Evolutionary conservation across 139 green algal genomes (phyloP), one percentile per base, ranked within the genome.

Genomic region (Bryopsis sp.): DNA sequence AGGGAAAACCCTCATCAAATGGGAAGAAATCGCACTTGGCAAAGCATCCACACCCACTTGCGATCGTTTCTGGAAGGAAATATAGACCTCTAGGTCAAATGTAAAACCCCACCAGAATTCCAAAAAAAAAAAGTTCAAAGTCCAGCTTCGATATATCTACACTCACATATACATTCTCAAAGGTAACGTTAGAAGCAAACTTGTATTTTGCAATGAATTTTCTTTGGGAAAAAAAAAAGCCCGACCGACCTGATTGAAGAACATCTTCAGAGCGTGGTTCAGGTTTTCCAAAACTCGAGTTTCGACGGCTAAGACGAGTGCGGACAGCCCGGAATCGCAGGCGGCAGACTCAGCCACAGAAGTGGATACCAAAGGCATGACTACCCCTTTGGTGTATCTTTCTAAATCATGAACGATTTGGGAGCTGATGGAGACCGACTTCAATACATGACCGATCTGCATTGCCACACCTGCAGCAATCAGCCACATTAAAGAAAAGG

Each of bases 301-400:
- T 54, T 90, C 79, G 7, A 79, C 74, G 0, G 74, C 79, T 8
- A 57, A 61, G 24, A 88, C 58, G 4, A 81, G 72, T 0, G 81
- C 67, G 69, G 88, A 66, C 58, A 81, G 77, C 34, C 76, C 74
- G 8, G 66, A 39, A 63, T 72, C 80, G 8, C 74, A 76, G 26
- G 66, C 34, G 5, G 67, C 63, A 36, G 82, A 76, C 29, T 74
- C 60, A 19, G 58, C 67, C 35, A 84, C 47, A 19, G 60, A 73
- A 3, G 72, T 71, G 3, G 67, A 71, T n/a, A 89, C 58, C 8
- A 58, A 50, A 2, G 60, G 48, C 46, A 47, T 32, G 1, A 79
- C 58, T 2, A 63, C 15, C 15, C 35, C 8, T n/a, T 32, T 54
- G 37, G 48, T 57, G 37, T 69, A 31, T 11, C 5, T 54, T 35